Evolutionary conservation across 148 eudicot species (phyloP).

Genomic region (Chenopodium quinoa): DNA sequence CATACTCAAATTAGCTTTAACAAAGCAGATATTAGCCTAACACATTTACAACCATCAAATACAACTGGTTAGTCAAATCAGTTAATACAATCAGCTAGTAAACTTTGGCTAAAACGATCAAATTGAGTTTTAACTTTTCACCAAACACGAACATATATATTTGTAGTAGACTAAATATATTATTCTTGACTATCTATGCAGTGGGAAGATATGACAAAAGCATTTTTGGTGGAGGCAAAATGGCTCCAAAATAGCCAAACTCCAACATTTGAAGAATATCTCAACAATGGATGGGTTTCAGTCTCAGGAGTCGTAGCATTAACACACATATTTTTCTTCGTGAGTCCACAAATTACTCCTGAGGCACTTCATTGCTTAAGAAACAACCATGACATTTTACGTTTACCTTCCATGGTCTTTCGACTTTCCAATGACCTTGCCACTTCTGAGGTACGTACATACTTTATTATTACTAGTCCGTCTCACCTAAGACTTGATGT

Average conservation of each 20-base stretch:
- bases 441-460: constrained; percentile 20
- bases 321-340: constrained; percentile 24
- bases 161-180: not conserved
- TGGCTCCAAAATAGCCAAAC: constrained; percentile 14
- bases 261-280: constrained; percentile 10
- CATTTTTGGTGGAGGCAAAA: constrained; percentile 26
- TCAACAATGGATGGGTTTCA: constrained; percentile 33
- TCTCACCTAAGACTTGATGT: no score
- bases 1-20: no score
- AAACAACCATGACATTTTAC: constrained; percentile 17
- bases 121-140: no score
- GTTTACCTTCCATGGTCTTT: constrained; percentile 14
- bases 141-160: no score
- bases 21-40: no score
- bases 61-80: no score
- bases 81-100: no score
- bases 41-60: no score
- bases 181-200: not conserved
- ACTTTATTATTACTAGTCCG: no score
- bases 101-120: no score
- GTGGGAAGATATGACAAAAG: constrained; percentile 26
- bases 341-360: constrained; percentile 7
- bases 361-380: constrained; percentile 16
- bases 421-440: constrained; percentile 28
- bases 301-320: constrained; percentile 12